phyloP scores from a whole-genome alignment of 495 filamentous ascomycete genomes.

The Podospora fimiseda region DNA sequence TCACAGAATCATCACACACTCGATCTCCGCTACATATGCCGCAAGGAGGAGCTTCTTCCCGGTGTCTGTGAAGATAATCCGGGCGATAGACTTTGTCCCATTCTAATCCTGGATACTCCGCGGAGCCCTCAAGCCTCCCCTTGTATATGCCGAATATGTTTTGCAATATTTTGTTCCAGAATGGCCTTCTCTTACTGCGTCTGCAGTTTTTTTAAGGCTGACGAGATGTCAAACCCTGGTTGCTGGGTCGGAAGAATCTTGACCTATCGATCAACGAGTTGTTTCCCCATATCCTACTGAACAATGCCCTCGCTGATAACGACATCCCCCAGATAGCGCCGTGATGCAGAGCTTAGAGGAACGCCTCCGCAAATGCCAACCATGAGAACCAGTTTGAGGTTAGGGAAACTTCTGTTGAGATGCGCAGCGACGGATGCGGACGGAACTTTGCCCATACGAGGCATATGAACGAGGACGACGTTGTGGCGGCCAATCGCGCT shows the following conservation, averaged over 20 bases:
- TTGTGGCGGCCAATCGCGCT: background rate
- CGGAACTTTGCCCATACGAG: background rate
- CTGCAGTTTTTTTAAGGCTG: background rate
- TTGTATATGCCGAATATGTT: background rate
- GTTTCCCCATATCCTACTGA: background rate
- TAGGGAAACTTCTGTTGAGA: background rate
- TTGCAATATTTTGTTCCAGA: background rate
- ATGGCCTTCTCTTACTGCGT: background rate
- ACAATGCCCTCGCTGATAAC: slow-evolving; percentile 1
- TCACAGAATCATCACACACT: background rate
- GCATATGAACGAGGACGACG: background rate
- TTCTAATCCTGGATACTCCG: background rate
- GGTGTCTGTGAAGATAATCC: background rate
- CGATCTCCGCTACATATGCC: background rate
- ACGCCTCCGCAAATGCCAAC: background rate
- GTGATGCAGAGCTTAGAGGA: background rate
- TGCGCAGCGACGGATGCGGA: background rate
- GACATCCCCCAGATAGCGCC: background rate
- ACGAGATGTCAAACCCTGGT: background rate
- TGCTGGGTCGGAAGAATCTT: too few relatives aligned
- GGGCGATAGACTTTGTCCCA: background rate
- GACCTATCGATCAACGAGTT: background rate
- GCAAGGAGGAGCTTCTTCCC: background rate
- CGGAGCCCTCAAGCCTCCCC: background rate
- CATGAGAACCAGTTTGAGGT: background rate